Conservation (phyloP, 192 early-diverging fungal genomes). For the Mortierella alpina region DNA sequence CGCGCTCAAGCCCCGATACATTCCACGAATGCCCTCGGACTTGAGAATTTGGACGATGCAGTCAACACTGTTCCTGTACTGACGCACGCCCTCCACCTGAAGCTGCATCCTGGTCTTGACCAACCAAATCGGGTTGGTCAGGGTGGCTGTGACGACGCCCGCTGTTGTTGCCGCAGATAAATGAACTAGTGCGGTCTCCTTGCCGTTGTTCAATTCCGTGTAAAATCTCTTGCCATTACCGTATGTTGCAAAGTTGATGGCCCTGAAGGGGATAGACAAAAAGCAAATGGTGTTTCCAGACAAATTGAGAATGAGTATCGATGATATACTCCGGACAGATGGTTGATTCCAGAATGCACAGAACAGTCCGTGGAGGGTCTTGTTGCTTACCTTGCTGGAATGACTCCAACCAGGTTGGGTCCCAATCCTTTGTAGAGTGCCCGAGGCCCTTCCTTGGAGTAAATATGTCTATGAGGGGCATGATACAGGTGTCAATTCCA, state of each 20-base stretch:
- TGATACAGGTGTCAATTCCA: not conserved
- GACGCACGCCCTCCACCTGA: constrained; percentile 58
- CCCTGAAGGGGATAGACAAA: constrained; percentile 55
- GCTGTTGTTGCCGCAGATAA: constrained; percentile 82
- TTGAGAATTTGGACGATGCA: constrained; percentile 75
- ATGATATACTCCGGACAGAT: too few relatives aligned
- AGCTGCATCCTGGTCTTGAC: constrained; percentile 97
- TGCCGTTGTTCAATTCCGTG: constrained; percentile 78
- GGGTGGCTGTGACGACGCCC: constrained; percentile 78
- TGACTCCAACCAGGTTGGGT: constrained; percentile 91
- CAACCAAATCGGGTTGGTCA: constrained; percentile 98
- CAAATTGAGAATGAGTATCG: too few relatives aligned
- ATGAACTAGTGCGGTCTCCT: constrained; percentile 84
- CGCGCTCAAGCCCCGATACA: constrained; percentile 93
- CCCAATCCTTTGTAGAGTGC: constrained; percentile 96
- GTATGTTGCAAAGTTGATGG: constrained; percentile 95
- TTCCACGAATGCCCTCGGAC: constrained; percentile 84
- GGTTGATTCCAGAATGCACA: too few relatives aligned
- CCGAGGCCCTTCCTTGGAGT: constrained; percentile 78
- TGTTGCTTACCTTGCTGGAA: constrained; percentile 84
- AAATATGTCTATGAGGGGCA: constrained; percentile 62
- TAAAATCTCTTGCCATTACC: constrained; percentile 87
- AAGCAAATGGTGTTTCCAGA: not conserved
- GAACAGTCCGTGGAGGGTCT: not conserved
- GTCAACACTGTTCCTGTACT: constrained; percentile 84